Percentiles rank a stretch among this genome's conserved stretches.
Conservation (phyloP, 345 rosid genomes). For the Psidium guajava region DNA sequence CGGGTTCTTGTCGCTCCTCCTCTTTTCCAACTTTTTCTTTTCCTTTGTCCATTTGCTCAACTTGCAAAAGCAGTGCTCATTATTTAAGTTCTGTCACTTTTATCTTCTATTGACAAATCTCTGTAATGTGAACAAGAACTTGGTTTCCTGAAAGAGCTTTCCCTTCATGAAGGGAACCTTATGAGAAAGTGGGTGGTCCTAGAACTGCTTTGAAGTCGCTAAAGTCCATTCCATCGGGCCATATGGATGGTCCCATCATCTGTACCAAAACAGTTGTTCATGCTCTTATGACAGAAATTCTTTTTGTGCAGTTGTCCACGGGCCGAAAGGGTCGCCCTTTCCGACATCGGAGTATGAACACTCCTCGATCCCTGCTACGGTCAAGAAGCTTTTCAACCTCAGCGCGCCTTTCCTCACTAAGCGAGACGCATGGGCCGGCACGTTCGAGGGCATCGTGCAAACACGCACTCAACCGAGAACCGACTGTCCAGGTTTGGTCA, state of each 20-base stretch:
- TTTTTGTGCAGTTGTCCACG: constrained; percentile 63
- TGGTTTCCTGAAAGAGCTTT: not conserved
- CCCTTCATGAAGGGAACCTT: not conserved
- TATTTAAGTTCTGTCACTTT: not conserved
- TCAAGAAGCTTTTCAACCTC: constrained; percentile 69
- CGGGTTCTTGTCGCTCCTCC: not conserved
- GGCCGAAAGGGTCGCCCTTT: constrained; percentile 62
- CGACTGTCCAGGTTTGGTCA: constrained; percentile 58
- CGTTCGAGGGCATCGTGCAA: constrained; percentile 59
- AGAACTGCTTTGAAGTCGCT: not conserved
- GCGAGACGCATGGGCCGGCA: constrained; percentile 86
- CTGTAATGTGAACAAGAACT: not conserved
- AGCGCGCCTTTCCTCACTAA: constrained; percentile 58
- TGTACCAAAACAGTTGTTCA: not conserved
- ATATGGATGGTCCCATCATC: not conserved
- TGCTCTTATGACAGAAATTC: not conserved
- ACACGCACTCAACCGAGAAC: constrained; percentile 53
- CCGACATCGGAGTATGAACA: constrained; percentile 84
- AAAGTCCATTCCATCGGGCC: not conserved
- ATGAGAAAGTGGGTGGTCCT: not conserved
- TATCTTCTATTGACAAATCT: not conserved
- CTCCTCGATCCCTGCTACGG: constrained; percentile 90
- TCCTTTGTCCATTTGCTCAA: not conserved
- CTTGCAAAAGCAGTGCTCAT: not conserved
- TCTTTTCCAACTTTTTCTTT: not conserved